phyloP scores from a whole-genome alignment of 345 rosid genomes.

The Euphorbia tirucalli region DNA sequence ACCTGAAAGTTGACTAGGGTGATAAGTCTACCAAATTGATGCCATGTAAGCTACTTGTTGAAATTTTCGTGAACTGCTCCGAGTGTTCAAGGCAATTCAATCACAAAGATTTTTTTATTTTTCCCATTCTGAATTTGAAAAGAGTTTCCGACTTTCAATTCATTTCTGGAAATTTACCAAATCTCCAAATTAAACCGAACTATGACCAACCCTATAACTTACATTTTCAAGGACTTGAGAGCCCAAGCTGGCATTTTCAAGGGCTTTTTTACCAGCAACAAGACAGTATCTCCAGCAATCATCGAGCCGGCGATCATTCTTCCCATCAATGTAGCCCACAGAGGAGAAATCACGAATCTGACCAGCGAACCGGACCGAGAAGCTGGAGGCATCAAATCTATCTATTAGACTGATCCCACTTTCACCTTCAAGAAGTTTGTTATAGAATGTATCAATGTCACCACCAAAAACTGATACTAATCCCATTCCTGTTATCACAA shows the following conservation, averaged over 20 bases:
- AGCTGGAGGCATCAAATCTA: slow-evolving; percentile 54
- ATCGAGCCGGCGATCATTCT: slow-evolving; percentile 63
- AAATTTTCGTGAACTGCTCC: no score
- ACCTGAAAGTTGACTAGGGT: no score
- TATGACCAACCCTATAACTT: slow-evolving; percentile 6
- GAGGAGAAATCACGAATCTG: slow-evolving; percentile 64
- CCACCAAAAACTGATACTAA: slow-evolving; percentile 56
- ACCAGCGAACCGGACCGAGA: slow-evolving; percentile 57
- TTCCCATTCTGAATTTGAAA: no score
- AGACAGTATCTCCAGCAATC: slow-evolving; percentile 71
- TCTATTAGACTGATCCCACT: slow-evolving; percentile 65
- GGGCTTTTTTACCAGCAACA: slow-evolving; percentile 60
- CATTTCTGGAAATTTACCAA: no score
- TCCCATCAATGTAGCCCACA: slow-evolving; percentile 59
- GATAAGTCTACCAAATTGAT: no score
- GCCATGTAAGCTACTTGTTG: no score
- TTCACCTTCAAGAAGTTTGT: slow-evolving; percentile 58
- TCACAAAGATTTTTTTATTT: no score
- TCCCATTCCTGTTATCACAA: slow-evolving; percentile 70
- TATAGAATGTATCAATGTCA: slow-evolving; percentile 42
- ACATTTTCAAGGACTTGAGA: slow-evolving; percentile 46
- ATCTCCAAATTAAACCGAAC: neutral
- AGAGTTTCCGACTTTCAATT: no score
- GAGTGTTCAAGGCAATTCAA: no score
- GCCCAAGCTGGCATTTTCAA: slow-evolving; percentile 52